Base-by-base conservation (phyloP, 2,329 filamentous ascomycete genomes). In the Domatiomyces catenatus region DNA sequence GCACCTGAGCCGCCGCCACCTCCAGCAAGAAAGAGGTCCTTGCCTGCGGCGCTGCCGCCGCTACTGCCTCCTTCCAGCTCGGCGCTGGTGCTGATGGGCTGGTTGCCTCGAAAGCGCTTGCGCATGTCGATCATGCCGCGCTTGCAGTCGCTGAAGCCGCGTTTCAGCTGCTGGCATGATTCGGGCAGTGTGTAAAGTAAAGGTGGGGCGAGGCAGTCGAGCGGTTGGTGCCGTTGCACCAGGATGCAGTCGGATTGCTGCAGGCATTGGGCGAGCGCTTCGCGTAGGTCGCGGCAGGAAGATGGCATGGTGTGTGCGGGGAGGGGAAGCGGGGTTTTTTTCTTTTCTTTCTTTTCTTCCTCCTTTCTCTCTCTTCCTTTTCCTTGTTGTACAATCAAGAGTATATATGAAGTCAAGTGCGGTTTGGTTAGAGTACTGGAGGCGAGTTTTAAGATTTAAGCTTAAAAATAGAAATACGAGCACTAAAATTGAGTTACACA, bases 91-190 rank as follows among this genome's bases (percentile, higher is more conserved):
- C 79, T 75, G 57, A 94, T 81, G 49, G 92, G 88, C 66, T 87
- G 80, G 71, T 96, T 96, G 52, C 92, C 92, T 50, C 92, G 80
- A 70, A 98, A 96, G 32, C 92, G 84, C 72, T 96, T 96, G 66
- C 92, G 86, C 92, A 98, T 98, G 67, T 98, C 92, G 60, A 96
- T 84, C 80, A 94, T 80, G 58, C 92, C 92, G 58, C 90, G 84
- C 69, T 94, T 93, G 77, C 92, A 98, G 65, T 95, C 86, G 66
- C 86, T 85, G 62, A 93, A 92, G 45, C 88, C 87, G 66, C 87
- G 89, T 66, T 90, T 87, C 53, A 98, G 77, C 68, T 95, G 90
- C 65, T 90, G 87, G 70, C 92, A 98, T 69, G 84, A 82, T 20
- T 78, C 82, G 18, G 92, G 90, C 12, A 98, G 80, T 5, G 81